Evolutionary conservation across 768 basidiomycete genomes (phyloP), one percentile per base, ranked within the genome.

Genomic region (Glaciozyma martinii): DNA sequence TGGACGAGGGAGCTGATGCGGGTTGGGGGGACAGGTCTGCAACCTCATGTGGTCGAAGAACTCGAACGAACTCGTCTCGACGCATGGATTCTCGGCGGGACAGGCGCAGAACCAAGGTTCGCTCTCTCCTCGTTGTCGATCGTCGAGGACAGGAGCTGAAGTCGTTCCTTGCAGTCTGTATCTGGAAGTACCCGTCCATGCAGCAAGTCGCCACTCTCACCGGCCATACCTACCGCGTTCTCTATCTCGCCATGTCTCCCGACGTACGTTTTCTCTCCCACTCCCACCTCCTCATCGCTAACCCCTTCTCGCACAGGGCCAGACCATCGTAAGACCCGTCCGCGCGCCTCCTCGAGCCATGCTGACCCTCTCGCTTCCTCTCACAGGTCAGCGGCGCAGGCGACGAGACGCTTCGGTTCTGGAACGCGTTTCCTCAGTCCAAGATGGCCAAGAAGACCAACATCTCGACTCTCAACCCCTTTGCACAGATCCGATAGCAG

Each of bases 351-450:
- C 50, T 52, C 29, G 27, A 10, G 50, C 50, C 3, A 6, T 13
- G 27, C 15, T 29, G 29, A 21, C 25, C 15, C 21, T 25, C 25
- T 25, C n/a, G 8, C 15, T 29, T 65, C 27, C 68, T 66, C 42
- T 95, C 94, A 76, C 85, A 97, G 67, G 95, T 97, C 32, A 98
- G 93, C 0, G 94, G 94, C 21, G 94, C 94, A 0, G 94, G 94
- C 0, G 94, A 99, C 76, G 94, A 98, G 78, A 99, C 94, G 5
- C 78, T 99, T 60, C 78, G 92, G 67, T 98, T 98, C 77, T 98
- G 94, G 94, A 94, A 91, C 76, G 92, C 91, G 0, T 97, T 99
- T 74, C 88, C 89, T 30, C 74, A 74, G 59, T 63, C 69, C 52
- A 67, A 73, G 42, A 57, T 53, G 9, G 70, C 74, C 53, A 69